Conservation (phyloP, 208 protist species). For the Leishmania turanica region DNA sequence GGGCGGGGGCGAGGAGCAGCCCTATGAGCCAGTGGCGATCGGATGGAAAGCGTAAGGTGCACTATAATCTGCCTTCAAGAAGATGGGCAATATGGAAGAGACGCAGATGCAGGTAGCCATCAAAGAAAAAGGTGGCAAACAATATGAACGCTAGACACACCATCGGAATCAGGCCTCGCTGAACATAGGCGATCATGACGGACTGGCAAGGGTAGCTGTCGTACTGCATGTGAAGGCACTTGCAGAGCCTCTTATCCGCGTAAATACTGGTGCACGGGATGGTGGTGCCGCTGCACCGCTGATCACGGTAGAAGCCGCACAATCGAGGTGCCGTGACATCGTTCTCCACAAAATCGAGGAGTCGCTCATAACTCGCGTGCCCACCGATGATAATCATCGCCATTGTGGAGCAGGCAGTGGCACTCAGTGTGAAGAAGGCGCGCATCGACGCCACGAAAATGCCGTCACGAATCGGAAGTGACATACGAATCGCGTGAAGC, state of each 20-base stretch:
- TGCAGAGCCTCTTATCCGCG: background rate
- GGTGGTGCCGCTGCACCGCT: constrained; percentile 55
- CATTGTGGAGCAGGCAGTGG: constrained; percentile 42
- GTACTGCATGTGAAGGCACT: background rate
- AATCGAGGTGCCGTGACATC: background rate
- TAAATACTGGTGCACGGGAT: constrained; percentile 16
- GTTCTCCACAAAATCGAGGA: background rate
- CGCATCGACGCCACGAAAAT: constrained; percentile 19
- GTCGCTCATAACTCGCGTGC: constrained; percentile 17
- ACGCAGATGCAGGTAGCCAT: constrained; percentile 25
- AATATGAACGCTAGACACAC: constrained; percentile 23
- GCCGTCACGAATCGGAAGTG: constrained; percentile 29
- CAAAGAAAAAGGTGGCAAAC: constrained; percentile 20
- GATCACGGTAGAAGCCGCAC: constrained; percentile 24
- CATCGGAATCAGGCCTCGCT: constrained; percentile 20
- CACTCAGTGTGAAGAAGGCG: constrained; percentile 20
- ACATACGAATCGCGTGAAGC: constrained; percentile 62
- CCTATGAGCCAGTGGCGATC: background rate
- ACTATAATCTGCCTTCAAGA: constrained; percentile 21
- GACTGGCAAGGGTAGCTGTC: constrained; percentile 10
- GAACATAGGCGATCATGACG: constrained; percentile 8
- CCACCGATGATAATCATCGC: constrained; percentile 43
- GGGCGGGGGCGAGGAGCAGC: too few relatives aligned
- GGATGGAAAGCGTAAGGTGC: background rate
- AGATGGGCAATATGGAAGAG: constrained; percentile 30